phyloP scores from a whole-genome alignment of 805 yeast species.

The Metschnikowia peoriensis region DNA sequence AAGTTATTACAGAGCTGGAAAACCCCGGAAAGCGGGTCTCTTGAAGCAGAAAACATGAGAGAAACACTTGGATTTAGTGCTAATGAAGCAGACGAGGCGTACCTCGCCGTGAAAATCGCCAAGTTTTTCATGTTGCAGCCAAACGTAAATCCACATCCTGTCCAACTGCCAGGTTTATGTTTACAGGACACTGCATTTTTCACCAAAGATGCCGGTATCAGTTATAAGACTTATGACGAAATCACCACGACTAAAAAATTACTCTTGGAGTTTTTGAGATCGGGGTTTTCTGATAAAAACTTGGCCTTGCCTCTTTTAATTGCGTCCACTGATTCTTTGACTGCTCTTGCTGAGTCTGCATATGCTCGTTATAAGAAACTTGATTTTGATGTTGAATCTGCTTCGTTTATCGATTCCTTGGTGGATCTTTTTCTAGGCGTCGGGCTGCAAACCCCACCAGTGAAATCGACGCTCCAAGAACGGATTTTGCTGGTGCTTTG shows the following conservation, averaged over 20 bases:
- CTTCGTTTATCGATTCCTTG: constrained; percentile 41
- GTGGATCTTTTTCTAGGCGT: constrained; percentile 53
- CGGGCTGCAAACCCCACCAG: constrained; percentile 47
- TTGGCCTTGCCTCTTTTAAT: constrained; percentile 52
- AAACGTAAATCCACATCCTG: constrained; percentile 23
- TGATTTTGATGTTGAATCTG: constrained; percentile 51
- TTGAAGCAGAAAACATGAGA: constrained; percentile 38
- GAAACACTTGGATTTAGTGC: constrained; percentile 36
- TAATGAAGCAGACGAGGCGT: constrained; percentile 40
- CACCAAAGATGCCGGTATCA: constrained; percentile 65
- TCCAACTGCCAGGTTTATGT: constrained; percentile 62
- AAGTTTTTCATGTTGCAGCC: constrained; percentile 60
- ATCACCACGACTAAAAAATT: constrained; percentile 32
- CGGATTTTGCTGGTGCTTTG: constrained; percentile 49
- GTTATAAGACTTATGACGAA: constrained; percentile 47
- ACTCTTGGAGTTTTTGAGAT: constrained; percentile 39
- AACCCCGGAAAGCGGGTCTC: constrained; percentile 46
- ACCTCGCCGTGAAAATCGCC: constrained; percentile 47
- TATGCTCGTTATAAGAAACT: constrained; percentile 50
- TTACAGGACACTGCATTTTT: constrained; percentile 57
- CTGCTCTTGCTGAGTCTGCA: constrained; percentile 56
- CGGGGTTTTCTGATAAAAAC: constrained; percentile 36
- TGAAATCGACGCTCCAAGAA: constrained; percentile 51
- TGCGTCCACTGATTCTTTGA: constrained; percentile 60
- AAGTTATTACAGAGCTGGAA: constrained; percentile 51